Evolutionary conservation across 208 protist genomes (phyloP), one percentile per base, ranked within the genome.

Genomic region (Naegleria gruberi): DNA sequence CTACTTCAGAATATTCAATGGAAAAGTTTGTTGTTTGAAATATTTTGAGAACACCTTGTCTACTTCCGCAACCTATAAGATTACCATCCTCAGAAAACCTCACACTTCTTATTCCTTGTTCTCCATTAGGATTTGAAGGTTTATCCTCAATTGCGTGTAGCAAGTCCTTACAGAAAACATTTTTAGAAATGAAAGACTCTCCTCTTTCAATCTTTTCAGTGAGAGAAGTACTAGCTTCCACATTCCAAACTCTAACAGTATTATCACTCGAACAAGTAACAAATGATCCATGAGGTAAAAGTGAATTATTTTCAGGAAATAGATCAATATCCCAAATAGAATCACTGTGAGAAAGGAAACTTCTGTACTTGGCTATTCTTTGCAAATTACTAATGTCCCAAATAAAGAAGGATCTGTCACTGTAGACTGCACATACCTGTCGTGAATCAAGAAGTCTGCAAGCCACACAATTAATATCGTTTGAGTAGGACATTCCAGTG

Each of bases 211-310:
- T 77, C 30, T 77, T 77, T 37, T 77, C 65, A n/a, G 6, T 37
- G 6, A 51, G 26, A 34, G 37, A 34, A 17, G 5, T 55, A 19
- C 40, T 89, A 19, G 23, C 15, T 6, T 89, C 85, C 15, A 89
- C n/a, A 88, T 92, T 92, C 91, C 91, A 92, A 19, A 92, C n/a
- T 42, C 91, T 83, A 30, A 92, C 45, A 19, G 91, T 92, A 73
- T 90, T 90, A 74, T 91, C 90, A 30, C 89, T 43, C 0, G 90
- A 89, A 30, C 90, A 91, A 19, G 90, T 91, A 19, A 87, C 83
- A 88, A 92, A 90, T n/a, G 90, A 90, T 15, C 84, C 82, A 17
- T 10, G 5, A 30, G 91, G 90, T 86, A 92, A 83, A 26, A 12
- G 10, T 23, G 15, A 4, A 34, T 37, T 51, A 30, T 45, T 85